Evolutionary conservation across 179 eudicot species (phyloP), one percentile per base, ranked within the genome.

Genomic region (Silene noctiflora): DNA sequence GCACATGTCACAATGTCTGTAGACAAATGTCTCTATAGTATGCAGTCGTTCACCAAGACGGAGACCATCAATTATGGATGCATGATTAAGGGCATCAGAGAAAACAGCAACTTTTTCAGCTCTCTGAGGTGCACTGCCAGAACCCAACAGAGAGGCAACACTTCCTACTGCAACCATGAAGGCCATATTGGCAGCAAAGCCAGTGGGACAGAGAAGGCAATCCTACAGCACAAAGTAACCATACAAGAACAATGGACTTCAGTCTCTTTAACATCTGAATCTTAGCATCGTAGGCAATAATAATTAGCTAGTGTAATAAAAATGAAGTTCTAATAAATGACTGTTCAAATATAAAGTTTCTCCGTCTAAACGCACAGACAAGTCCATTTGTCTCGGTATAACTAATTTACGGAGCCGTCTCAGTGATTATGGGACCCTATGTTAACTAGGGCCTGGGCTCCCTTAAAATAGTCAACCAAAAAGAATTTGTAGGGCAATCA

Each of bases 171-270:
- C 85, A 72, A 93, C 96, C 91, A 94, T 91, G 75, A 92, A 76
- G 74, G 98, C 98, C 96, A 92, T 92, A 81, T 94, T 94, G 67
- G 98, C 96, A 72, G 97, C 87, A 85, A 94, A 92, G 76, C 97
- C 98, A 74, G 98, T 94, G 58, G 98, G 98, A 86, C 98, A 94
- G 81, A 94, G 93, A 85, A 94, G 97, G 92, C 91, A 94, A 84
- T 94, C 98, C 98, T 94, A 84, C 78, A 86, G 73, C 79, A 86
- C 81, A 75, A 78, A 76, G 69, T 64, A 76, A 76, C 77, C 77
- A 69, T 39, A 65, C 82, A 24, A 63, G 67, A 63, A 24, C 33
- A 63, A 12, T 13, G 16, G 67, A 63, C 67, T 27, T 51, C 58
- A 51, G 58, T 16, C 58, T 51, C 58, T 51, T 14, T 63, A 25